Conservation (phyloP, 805 yeast species). For the Suhomyces sp. region DNA sequence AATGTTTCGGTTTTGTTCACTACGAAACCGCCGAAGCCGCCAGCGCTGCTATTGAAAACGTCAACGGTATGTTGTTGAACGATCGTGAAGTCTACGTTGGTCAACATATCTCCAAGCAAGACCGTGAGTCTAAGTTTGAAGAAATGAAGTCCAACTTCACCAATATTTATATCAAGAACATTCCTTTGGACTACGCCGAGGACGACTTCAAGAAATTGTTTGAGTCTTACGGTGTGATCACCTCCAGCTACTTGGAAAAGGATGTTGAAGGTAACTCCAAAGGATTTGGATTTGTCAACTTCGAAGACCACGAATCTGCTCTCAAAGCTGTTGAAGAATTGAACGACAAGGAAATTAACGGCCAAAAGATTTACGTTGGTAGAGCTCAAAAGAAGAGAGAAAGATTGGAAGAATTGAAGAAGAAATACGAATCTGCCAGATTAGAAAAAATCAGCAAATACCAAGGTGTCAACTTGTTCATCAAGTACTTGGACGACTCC, state of each 20-base stretch:
- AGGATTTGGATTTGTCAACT: conserved; percentile 97
- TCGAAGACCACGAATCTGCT: conserved; percentile 82
- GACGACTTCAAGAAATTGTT: conserved; percentile 73
- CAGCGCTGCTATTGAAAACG: conserved; percentile 90
- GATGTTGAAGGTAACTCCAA: conserved; percentile 86
- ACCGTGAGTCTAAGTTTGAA: conserved; percentile 90
- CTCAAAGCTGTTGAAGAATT: conserved; percentile 87
- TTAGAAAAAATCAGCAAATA: conserved; percentile 88
- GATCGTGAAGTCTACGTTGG: conserved; percentile 96
- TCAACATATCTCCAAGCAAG: conserved; percentile 86
- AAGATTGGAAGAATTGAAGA: conserved; percentile 92
- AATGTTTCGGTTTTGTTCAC: conserved; percentile 97
- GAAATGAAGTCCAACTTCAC: conserved; percentile 91
- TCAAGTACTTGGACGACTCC: conserved; percentile 93
- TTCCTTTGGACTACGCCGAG: conserved; percentile 65
- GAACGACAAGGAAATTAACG: conserved; percentile 81
- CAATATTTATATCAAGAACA: conserved; percentile 92
- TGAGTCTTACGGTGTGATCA: conserved; percentile 69
- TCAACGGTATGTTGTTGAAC: conserved; percentile 96
- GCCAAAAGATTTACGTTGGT: conserved; percentile 88
- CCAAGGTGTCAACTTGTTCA: conserved; percentile 96
- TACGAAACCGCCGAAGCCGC: conserved; percentile 93
- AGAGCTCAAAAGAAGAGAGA: conserved; percentile 99
- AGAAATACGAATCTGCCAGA: conserved; percentile 88
- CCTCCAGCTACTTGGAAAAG: conserved; percentile 76